Conservation (phyloP, 805 yeast genomes). For the Schwanniomyces vanrijiae region DNA sequence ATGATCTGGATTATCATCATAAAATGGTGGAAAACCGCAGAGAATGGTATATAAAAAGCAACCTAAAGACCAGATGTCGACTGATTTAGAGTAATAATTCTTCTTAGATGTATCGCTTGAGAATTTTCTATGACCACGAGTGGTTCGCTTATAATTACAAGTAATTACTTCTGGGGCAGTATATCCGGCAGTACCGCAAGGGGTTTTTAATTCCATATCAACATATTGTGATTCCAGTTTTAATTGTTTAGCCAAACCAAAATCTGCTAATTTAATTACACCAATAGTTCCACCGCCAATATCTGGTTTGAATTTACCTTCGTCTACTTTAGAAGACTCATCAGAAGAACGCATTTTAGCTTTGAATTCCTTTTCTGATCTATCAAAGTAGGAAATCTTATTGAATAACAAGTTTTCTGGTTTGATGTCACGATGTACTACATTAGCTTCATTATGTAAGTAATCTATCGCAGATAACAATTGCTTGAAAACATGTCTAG, state of each 20-base stretch:
- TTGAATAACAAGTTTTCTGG: constrained; percentile 75
- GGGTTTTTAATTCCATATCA: constrained; percentile 51
- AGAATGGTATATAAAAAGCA: constrained; percentile 67
- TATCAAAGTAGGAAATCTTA: constrained; percentile 48
- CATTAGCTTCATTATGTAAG: constrained; percentile 57
- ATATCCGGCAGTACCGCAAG: constrained; percentile 76
- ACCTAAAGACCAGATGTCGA: constrained; percentile 74
- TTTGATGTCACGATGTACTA: constrained; percentile 80
- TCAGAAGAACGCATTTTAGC: constrained; percentile 48
- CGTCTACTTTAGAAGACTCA: constrained; percentile 60
- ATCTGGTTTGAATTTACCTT: constrained; percentile 53
- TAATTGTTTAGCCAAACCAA: constrained; percentile 65
- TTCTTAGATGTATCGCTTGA: constrained; percentile 26
- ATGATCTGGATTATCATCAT: constrained; percentile 64
- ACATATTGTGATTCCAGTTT: constrained; percentile 31
- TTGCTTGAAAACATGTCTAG: constrained; percentile 72
- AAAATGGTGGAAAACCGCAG: constrained; percentile 76
- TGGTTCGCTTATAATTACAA: constrained; percentile 18
- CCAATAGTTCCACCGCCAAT: constrained; percentile 69
- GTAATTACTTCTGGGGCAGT: constrained; percentile 71
- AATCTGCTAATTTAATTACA: constrained; percentile 63
- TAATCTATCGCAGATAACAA: constrained; percentile 69
- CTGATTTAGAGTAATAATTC: constrained; percentile 62
- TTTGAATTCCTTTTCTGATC: constrained; percentile 31
- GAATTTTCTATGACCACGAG: constrained; percentile 9